A percentile compares a stretch with the other conserved stretches of the same genome.
Evolutionary conservation across 2,329 filamentous ascomycete genomes (phyloP).

Genomic region (Calonectria multiphialidica): DNA sequence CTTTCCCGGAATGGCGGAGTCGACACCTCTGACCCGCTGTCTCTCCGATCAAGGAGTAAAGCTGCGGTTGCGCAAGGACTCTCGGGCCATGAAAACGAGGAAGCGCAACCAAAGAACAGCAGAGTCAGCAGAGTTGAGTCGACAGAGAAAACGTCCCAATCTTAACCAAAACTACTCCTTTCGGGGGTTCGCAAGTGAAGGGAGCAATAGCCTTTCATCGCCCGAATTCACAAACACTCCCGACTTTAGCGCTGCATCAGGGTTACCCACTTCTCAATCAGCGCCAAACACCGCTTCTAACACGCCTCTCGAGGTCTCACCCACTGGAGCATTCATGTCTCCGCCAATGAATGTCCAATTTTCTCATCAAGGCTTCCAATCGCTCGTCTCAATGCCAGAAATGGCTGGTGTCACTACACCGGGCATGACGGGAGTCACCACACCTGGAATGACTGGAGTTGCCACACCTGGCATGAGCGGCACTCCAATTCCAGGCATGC

Average conservation of each 20-base stretch:
- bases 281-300: slow-evolving; percentile 2
- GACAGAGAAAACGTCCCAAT: slow-evolving; percentile 36
- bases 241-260: background rate
- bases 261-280: background rate
- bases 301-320: slow-evolving; percentile 15
- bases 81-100: slow-evolving; percentile 67
- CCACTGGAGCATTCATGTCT: slow-evolving; percentile 4
- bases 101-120: slow-evolving; percentile 54
- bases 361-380: background rate
- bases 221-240: background rate
- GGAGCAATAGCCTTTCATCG: slow-evolving; percentile 7
- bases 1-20: slow-evolving; percentile 85
- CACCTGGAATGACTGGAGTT: background rate
- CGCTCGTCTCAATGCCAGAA: background rate
- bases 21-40: slow-evolving; percentile 82
- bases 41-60: slow-evolving; percentile 92
- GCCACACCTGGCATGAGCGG: background rate
- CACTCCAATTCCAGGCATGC: background rate
- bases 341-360: slow-evolving; percentile 1
- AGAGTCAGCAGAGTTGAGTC: slow-evolving; percentile 32
- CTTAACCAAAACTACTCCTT: slow-evolving; percentile 33
- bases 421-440: background rate
- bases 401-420: background rate
- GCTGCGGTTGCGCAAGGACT: slow-evolving; percentile 85
- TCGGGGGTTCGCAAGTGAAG: slow-evolving; percentile 25